Evolutionary conservation across 306 rosid species (phyloP), one percentile per base, ranked within the genome.

Genomic region (Cotoneaster glaucophyllus): DNA sequence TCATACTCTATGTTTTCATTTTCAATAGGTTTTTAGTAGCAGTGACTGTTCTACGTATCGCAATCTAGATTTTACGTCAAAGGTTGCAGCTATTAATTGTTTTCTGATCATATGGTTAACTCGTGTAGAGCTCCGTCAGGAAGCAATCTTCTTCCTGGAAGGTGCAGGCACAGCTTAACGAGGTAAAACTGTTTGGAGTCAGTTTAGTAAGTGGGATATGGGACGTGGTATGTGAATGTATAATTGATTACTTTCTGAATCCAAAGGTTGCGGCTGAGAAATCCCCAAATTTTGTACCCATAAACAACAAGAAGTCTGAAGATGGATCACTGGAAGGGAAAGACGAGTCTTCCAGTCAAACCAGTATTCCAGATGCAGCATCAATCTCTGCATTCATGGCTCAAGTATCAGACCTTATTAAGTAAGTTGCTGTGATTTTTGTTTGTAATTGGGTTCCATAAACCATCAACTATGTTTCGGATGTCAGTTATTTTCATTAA

Each of bases 361-460:
- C 78, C 80, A 56, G 64, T 65, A 52, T 83, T 77, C 69, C 82
- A 4, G 92, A 92, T 69, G 76, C 77, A 69, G 74, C 86, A 64
- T 81, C 96, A 66, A 69, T 87, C 10, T 85, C 92, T 4, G 85
- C 88, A 71, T 90, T 92, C 86, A 87, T 95, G 89, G 79, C 81
- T 67, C 92, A 90, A 92, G 96, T 95, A 62, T 85, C 98, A 45
- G 86, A 86, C 44, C 97, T 95, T 77, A 77, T 95, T 68, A 95
- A 95, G 98, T 95, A 90, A 79, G 91, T 74, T 34, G 54, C 54
- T 59, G 73, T 4, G 12, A 24, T 37, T 70, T 37, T 31, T 14
- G 17, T 62, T 25, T 50, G 19, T 57, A 24, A 14, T 63, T 29
- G 19, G 26, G 15, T 29, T 78, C 29, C 70, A 71, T 77, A 56